These are phyloP conservation scores for Lentinula detonsa DNA, from an alignment of 768 basidiomycete species.

Conservation along the genomic window DNA sequence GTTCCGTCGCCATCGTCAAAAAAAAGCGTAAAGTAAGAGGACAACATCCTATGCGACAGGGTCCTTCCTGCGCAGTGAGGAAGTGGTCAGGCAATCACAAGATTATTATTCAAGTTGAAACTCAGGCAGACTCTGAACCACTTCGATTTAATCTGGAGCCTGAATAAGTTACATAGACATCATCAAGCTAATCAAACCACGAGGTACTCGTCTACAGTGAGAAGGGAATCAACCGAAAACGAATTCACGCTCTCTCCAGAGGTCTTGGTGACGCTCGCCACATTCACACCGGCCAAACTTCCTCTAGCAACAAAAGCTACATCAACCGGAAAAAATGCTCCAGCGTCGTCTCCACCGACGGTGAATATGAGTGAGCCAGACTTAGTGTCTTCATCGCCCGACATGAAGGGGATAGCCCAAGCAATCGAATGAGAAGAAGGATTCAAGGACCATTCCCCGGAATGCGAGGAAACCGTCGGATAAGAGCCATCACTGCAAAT, in stretches of 20 bases:
- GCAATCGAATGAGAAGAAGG: conserved; percentile 74
- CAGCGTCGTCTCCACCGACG: conserved; percentile 76
- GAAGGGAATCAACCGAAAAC: conserved; percentile 51
- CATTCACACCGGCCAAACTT: conserved; percentile 71
- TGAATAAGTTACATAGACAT: no score
- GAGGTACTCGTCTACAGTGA: conserved; percentile 49
- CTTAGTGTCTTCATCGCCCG: conserved; percentile 45
- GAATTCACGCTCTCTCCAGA: conserved; percentile 31
- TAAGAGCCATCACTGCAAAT: conserved; percentile 65
- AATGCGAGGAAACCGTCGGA: conserved; percentile 73
- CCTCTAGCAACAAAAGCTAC: conserved; percentile 78
- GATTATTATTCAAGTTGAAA: neutral
- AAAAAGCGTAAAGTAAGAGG: neutral
- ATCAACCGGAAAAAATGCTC: conserved; percentile 88
- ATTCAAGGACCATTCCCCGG: conserved; percentile 81
- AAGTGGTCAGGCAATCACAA: neutral
- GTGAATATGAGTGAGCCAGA: conserved; percentile 91
- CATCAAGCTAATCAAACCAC: conserved; percentile 33
- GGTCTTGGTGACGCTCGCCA: conserved; percentile 52
- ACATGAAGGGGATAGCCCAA: conserved; percentile 76
- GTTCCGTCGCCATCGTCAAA: conserved; percentile 2
- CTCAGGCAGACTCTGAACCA: no score
- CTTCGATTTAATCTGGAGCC: no score
- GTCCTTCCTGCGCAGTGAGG: neutral
- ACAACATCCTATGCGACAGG: neutral